A percentile compares a stretch with the other conserved stretches of the same genome.
These are phyloP conservation scores for Amphibolis antarctica DNA, from an alignment of 106 monocot genomes.

Conservation along the genomic window DNA sequence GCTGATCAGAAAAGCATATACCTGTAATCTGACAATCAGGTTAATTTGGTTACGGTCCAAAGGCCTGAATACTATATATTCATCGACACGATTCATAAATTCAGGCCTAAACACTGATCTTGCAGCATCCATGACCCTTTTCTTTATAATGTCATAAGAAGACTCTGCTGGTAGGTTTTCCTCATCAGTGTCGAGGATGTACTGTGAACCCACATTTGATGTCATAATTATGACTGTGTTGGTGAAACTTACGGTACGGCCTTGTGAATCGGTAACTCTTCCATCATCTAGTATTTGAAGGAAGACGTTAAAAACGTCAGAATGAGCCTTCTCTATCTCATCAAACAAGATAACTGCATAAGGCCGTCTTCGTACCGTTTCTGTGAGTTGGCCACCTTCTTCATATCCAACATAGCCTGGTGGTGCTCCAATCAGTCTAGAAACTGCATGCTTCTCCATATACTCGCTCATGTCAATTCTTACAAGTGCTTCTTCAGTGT, in stretches of 20 bases:
- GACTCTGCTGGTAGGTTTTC: constrained; percentile 26
- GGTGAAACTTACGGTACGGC: constrained; percentile 81
- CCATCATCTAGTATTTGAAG: constrained; percentile 99
- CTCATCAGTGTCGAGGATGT: constrained; percentile 65
- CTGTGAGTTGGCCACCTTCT: constrained; percentile 91
- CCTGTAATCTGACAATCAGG: constrained; percentile 86
- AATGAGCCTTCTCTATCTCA: constrained; percentile 99
- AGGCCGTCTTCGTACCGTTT: constrained; percentile 74
- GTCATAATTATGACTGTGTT: constrained; percentile 99
- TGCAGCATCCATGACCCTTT: constrained; percentile 88
- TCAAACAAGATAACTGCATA: constrained; percentile 92
- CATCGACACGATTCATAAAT: constrained; percentile 98
- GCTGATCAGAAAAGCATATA: constrained; percentile 25
- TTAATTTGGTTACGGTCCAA: constrained; percentile 82
- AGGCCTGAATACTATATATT: constrained; percentile 96
- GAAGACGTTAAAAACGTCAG: constrained; percentile 94
- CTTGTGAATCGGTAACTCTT: constrained; percentile 91
- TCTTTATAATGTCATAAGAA: constrained; percentile 71
- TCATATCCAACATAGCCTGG: constrained; percentile 98
- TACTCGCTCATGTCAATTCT: constrained; percentile 99
- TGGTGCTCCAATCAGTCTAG: constrained; percentile 89
- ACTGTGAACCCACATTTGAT: constrained; percentile 98
- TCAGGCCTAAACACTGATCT: constrained; percentile 84
- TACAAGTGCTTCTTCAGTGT: constrained; percentile 95
- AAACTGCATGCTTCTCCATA: constrained; percentile 99